phyloP scores from a whole-genome alignment of 495 filamentous ascomycete genomes.

The Chaetomium tenue region DNA sequence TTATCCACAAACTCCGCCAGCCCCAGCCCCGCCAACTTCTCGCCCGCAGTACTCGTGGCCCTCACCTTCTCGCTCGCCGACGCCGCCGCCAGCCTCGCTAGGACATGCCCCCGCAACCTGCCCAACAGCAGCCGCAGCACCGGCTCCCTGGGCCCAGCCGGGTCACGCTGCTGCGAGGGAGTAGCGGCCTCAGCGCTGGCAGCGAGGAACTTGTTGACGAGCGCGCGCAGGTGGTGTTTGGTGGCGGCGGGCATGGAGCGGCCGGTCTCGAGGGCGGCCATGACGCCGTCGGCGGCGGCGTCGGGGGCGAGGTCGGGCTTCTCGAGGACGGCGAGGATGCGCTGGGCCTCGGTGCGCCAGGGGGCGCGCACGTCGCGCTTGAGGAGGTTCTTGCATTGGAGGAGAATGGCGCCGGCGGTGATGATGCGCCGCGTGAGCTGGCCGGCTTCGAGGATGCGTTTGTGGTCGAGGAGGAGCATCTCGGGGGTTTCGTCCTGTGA shows the following conservation, averaged over 20 bases:
- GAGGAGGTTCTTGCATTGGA: constrained; percentile 93
- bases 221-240: constrained; percentile 53
- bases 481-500: constrained; percentile 68
- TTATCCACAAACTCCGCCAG: constrained; percentile 85
- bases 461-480: constrained; percentile 76
- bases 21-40: constrained; percentile 75
- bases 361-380: constrained; percentile 86
- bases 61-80: constrained; percentile 78
- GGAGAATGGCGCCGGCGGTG: constrained; percentile 72
- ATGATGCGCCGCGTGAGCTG: constrained; percentile 69
- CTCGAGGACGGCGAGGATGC: constrained; percentile 60
- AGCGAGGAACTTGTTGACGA: constrained; percentile 52
- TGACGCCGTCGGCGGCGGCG: constrained; percentile 60
- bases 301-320: constrained; percentile 47
- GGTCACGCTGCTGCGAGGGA: constrained; percentile 31
- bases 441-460: constrained; percentile 66
- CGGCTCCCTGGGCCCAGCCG: constrained; percentile 63
- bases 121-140: constrained; percentile 78
- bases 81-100: constrained; percentile 69
- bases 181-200: constrained; percentile 41
- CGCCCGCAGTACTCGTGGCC: constrained; percentile 76
- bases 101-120: constrained; percentile 69
- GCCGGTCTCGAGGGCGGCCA: constrained; percentile 73
- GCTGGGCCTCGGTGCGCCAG: constrained; percentile 83
- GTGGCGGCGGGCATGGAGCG: constrained; percentile 73